phyloP scores from a whole-genome alignment of 441 rosid genomes.

The Gossypium gossypioides region DNA sequence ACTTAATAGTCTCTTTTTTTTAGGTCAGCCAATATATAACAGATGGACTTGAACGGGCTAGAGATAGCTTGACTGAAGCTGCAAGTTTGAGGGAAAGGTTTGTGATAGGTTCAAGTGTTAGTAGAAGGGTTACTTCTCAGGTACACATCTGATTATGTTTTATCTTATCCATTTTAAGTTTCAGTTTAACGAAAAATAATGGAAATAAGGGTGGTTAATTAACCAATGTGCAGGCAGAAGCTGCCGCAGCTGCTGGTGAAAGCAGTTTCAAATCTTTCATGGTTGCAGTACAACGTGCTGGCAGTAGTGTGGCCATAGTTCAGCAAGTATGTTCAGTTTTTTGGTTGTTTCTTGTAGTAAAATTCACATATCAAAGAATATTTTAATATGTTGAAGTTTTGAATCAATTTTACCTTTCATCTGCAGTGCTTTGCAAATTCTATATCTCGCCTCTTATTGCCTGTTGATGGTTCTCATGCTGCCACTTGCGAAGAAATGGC shows the following conservation, averaged over 20 bases:
- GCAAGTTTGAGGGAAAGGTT: constrained; percentile 89
- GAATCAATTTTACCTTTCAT: constrained; percentile 18
- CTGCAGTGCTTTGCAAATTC: constrained; percentile 90
- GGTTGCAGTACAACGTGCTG: constrained; percentile 97
- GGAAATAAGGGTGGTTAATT: constrained; percentile 18
- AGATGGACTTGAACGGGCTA: constrained; percentile 93
- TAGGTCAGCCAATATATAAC: constrained; percentile 89
- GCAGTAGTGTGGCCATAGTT: constrained; percentile 94
- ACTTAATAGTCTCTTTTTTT: constrained; percentile 17
- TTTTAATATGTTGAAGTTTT: neutral
- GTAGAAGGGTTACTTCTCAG: constrained; percentile 97
- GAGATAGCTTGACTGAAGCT: constrained; percentile 88
- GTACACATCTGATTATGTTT: constrained; percentile 41
- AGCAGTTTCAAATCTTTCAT: constrained; percentile 97
- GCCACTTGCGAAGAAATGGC: constrained; percentile 99
- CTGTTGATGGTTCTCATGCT: constrained; percentile 98
- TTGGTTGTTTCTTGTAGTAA: constrained; percentile 11
- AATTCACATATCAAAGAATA: constrained; percentile 10
- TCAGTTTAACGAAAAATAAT: neutral
- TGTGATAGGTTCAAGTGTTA: constrained; percentile 75
- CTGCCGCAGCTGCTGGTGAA: constrained; percentile 99
- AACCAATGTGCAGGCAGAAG: constrained; percentile 74
- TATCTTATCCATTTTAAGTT: constrained; percentile 12
- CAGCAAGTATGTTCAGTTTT: constrained; percentile 65
- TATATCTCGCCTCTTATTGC: constrained; percentile 86